Conservation (phyloP, 139 green algal genomes). For the Auxenochlorella pyrenoidosa region DNA sequence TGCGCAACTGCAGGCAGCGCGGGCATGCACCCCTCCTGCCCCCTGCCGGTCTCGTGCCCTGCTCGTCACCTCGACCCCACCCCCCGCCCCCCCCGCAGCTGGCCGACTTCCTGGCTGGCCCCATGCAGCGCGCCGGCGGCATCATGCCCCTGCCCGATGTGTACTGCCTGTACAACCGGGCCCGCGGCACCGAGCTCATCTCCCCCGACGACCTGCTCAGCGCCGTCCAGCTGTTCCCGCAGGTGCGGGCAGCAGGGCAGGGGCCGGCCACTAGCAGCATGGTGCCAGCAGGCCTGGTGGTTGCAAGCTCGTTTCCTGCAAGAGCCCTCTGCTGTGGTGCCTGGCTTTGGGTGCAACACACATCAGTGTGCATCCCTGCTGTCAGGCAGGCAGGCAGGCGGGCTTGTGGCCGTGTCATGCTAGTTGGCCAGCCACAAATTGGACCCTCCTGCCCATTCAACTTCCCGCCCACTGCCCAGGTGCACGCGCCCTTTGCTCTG, state of each 20-base stretch:
- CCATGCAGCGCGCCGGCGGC: conserved; percentile 72
- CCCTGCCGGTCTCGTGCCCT: background rate
- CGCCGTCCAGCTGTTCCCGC: conserved; percentile 41
- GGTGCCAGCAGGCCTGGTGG: no score
- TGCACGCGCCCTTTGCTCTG: conserved; percentile 60
- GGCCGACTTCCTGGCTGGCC: conserved; percentile 80
- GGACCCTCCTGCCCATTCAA: background rate
- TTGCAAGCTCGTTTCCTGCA: no score
- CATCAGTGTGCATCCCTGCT: no score
- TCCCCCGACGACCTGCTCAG: conserved; percentile 94
- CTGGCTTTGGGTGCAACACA: no score
- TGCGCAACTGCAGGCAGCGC: no score
- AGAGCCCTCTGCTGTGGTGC: no score
- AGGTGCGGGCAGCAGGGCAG: conserved; percentile 36
- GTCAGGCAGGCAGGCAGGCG: no score
- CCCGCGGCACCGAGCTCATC: conserved; percentile 90
- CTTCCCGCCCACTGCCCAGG: background rate
- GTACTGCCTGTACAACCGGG: conserved; percentile 97
- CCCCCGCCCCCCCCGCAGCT: conserved; percentile 58
- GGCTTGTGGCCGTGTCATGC: background rate
- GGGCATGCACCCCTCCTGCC: no score
- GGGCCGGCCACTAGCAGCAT: no score
- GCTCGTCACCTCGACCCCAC: background rate
- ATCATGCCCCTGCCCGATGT: conserved; percentile 92
- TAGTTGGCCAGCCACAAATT: no score